Conservation (phyloP, 192 early-diverging fungal genomes). For the Helicostylum pulchrum region DNA sequence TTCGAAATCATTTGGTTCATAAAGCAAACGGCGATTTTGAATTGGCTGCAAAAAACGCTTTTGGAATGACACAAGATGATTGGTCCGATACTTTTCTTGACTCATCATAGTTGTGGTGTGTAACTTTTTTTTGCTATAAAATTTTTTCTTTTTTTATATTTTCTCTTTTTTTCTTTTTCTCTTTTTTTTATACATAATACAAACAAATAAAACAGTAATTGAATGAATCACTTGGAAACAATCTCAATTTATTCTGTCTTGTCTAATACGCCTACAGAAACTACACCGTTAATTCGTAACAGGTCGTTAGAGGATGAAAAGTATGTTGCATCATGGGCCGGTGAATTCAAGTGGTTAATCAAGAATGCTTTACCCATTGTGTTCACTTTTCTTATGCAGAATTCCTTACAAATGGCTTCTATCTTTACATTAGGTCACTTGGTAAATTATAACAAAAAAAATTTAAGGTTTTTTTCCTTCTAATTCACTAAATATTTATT, state of each 20-base stretch:
- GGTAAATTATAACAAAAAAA: slow-evolving; percentile 31
- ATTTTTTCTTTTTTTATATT: not conserved
- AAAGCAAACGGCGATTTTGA: slow-evolving; percentile 8
- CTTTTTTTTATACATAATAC: not conserved
- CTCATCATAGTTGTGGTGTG: not conserved
- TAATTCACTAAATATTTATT: slow-evolving; percentile 9
- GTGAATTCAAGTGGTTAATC: slow-evolving; percentile 26
- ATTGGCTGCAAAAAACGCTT: slow-evolving; percentile 10
- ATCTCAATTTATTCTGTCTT: slow-evolving; percentile 4
- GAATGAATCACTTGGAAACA: not conserved
- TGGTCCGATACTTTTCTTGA: slow-evolving; percentile 11
- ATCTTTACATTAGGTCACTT: slow-evolving; percentile 63
- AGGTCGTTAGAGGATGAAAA: not conserved
- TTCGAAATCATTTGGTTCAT: slow-evolving; percentile 31
- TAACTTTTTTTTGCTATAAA: not conserved
- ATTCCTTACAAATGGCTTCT: slow-evolving; percentile 60
- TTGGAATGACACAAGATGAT: slow-evolving; percentile 10
- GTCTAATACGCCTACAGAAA: slow-evolving; percentile 4
- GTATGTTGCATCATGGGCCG: not conserved
- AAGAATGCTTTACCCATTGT: slow-evolving; percentile 51
- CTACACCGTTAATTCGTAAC: slow-evolving; percentile 1
- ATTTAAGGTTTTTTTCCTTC: not conserved
- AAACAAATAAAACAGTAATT: not conserved
- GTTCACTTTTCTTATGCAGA: slow-evolving; percentile 64
- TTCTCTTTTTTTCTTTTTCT: not conserved